Evolutionary conservation across 345 rosid genomes (phyloP).

Genomic region (Eucalyptus curtisii): DNA sequence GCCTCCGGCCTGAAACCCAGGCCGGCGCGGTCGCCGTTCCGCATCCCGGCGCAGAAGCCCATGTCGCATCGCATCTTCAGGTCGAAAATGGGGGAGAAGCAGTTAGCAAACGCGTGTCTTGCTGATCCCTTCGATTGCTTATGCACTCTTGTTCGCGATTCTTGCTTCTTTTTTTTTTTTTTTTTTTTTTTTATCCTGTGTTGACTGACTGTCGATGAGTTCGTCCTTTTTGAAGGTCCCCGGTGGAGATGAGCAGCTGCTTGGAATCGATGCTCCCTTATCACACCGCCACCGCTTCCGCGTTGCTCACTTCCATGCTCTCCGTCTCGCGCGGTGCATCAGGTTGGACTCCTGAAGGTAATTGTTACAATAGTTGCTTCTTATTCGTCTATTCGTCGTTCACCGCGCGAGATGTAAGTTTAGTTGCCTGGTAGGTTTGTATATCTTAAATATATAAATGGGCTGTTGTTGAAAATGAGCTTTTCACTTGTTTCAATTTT

Average conservation of each 20-base stretch:
- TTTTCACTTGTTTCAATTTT: not conserved
- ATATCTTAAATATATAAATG: not conserved
- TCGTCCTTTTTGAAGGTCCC: constrained; percentile 26
- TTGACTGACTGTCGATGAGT: not conserved
- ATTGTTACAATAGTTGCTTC: not conserved
- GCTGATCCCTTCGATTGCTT: not conserved
- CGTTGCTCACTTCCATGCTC: constrained; percentile 81
- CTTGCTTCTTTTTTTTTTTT: not conserved
- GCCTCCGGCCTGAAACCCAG: constrained; percentile 17
- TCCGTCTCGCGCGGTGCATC: constrained; percentile 45
- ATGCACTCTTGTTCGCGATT: not conserved
- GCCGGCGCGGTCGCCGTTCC: constrained; percentile 29
- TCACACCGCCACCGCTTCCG: constrained; percentile 80
- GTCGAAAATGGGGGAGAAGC: constrained; percentile 6
- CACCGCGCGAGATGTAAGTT: not conserved
- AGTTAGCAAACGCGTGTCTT: not conserved
- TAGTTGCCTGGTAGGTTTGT: not conserved
- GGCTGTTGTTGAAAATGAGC: not conserved
- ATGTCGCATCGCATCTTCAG: constrained; percentile 49
- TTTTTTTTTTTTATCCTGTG: not conserved
- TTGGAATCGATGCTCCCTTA: constrained; percentile 73
- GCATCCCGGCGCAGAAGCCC: constrained; percentile 30
- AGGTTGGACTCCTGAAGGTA: constrained; percentile 65
- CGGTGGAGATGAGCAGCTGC: constrained; percentile 70
- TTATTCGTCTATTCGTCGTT: not conserved